Percentiles rank a stretch among this genome's conserved stretches.
phyloP scores from a whole-genome alignment of 768 basidiomycete species.

The Suillus variegatus region DNA sequence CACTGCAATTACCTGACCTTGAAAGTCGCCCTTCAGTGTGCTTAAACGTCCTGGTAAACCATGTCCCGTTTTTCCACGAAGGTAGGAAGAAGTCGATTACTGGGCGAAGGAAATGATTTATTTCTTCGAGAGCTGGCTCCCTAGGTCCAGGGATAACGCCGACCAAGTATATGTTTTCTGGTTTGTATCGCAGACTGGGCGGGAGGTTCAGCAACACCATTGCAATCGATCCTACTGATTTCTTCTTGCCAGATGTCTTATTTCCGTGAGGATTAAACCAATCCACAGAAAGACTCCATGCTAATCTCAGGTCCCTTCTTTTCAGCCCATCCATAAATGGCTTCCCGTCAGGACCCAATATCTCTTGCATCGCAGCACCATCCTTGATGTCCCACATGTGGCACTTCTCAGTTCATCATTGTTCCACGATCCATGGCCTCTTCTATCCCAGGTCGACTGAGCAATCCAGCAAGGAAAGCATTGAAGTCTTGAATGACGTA shows the following conservation, averaged over 20 bases:
- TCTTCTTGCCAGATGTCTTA: constrained; percentile 32
- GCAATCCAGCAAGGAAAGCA: constrained; percentile 29
- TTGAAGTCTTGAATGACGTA: constrained; percentile 31
- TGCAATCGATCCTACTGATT: constrained; percentile 18
- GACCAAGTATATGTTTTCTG: constrained; percentile 41
- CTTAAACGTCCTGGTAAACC: constrained; percentile 21
- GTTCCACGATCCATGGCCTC: constrained; percentile 24
- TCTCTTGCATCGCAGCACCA: constrained; percentile 22
- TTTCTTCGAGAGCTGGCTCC: constrained; percentile 32
- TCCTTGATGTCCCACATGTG: constrained; percentile 30
- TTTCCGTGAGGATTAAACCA: constrained; percentile 39
- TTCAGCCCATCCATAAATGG: constrained; percentile 17
- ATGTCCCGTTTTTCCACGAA: constrained; percentile 32
- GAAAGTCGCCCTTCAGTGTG: constrained; percentile 25
- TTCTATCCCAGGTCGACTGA: constrained; percentile 28
- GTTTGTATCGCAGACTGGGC: constrained; percentile 27
- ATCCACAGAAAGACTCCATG: constrained; percentile 35
- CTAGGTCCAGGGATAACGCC: constrained; percentile 44
- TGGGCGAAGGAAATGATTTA: constrained; percentile 40
- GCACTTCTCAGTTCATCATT: not conserved
- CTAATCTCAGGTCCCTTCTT: constrained; percentile 11
- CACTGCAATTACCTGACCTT: constrained; percentile 27
- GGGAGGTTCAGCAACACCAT: constrained; percentile 34
- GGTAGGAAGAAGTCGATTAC: constrained; percentile 31
- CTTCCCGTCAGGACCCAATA: constrained; percentile 26